A percentile compares a stretch with the other conserved stretches of the same genome.
phyloP scores from a whole-genome alignment of 768 basidiomycete species.

The Scleroderma bovista region DNA sequence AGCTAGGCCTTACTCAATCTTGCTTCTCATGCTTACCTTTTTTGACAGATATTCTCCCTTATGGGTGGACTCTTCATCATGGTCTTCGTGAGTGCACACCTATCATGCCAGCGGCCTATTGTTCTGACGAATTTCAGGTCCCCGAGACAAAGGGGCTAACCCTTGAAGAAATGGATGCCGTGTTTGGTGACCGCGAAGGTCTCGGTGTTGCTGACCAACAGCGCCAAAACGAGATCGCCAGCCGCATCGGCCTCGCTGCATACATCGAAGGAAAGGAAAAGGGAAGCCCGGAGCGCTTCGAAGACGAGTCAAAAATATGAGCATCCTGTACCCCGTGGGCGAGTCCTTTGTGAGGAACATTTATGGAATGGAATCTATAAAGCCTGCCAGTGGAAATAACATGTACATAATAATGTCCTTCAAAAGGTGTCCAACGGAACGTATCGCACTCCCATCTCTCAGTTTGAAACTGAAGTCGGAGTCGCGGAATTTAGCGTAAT shows the following conservation, averaged over 20 bases:
- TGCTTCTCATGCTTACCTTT: neutral
- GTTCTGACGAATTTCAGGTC: slow-evolving; percentile 31
- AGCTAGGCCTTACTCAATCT: neutral
- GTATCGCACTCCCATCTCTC: too few species aligned
- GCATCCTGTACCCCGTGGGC: neutral
- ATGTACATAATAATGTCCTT: neutral
- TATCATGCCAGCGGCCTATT: neutral
- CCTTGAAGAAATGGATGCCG: slow-evolving; percentile 76
- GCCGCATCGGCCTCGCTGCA: slow-evolving; percentile 54
- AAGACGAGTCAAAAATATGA: slow-evolving; percentile 15
- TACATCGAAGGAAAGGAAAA: slow-evolving; percentile 19
- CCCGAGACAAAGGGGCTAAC: slow-evolving; percentile 72
- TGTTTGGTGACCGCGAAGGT: slow-evolving; percentile 56
- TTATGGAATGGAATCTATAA: neutral
- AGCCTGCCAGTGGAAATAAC: neutral
- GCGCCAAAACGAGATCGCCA: slow-evolving; percentile 46
- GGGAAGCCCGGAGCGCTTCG: slow-evolving; percentile 12
- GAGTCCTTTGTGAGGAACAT: neutral
- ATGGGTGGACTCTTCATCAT: slow-evolving; percentile 62
- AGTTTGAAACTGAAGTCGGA: too few species aligned
- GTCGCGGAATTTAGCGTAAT: too few species aligned
- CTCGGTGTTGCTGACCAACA: slow-evolving; percentile 52
- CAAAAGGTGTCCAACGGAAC: too few species aligned
- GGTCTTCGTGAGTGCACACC: slow-evolving; percentile 45
- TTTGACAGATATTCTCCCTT: slow-evolving; percentile 53